Percentiles rank a stretch among this genome's conserved stretches.
These are phyloP conservation scores for Starmerella apicola DNA, from an alignment of 805 yeast genomes.

Conservation along the genomic window DNA sequence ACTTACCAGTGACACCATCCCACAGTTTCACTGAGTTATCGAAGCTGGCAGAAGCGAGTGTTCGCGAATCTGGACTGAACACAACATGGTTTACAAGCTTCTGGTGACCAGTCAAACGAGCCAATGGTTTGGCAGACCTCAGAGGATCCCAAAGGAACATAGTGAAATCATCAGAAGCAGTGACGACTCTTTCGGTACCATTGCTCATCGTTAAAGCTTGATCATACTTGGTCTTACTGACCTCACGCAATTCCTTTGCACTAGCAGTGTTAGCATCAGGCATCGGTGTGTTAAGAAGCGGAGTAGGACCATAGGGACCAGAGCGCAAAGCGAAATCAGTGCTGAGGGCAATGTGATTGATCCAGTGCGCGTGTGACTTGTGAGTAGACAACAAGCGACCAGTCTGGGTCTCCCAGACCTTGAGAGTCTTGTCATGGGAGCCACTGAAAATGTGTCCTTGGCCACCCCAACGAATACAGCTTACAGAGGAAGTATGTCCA, in stretches of 20 bases:
- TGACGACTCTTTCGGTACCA: constrained; percentile 64
- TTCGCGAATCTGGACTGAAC: constrained; percentile 90
- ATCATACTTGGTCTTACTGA: constrained; percentile 52
- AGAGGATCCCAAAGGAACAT: constrained; percentile 96
- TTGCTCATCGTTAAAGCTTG: constrained; percentile 48
- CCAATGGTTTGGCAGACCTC: constrained; percentile 65
- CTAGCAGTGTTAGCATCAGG: constrained; percentile 37
- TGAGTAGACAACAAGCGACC: constrained; percentile 72
- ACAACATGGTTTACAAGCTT: constrained; percentile 91
- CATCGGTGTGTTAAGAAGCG: constrained; percentile 8
- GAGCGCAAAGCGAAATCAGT: constrained; percentile 79
- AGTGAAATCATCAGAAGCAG: constrained; percentile 95
- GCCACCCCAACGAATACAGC: constrained; percentile 98
- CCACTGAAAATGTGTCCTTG: constrained; percentile 70
- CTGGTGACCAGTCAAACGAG: constrained; percentile 96
- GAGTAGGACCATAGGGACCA: constrained; percentile 61
- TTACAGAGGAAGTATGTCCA: constrained; percentile 80
- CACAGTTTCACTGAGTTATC: constrained; percentile 91
- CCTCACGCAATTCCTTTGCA: constrained; percentile 33
- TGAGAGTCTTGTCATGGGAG: constrained; percentile 89
- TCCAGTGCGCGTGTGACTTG: constrained; percentile 95
- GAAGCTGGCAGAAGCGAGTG: constrained; percentile 82
- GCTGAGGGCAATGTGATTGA: constrained; percentile 80
- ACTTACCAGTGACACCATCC: constrained; percentile 91
- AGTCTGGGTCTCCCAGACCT: constrained; percentile 72